These are phyloP conservation scores for Periglandula ipomoeae DNA, from an alignment of 2,329 filamentous ascomycete species.

Conservation along the genomic window DNA sequence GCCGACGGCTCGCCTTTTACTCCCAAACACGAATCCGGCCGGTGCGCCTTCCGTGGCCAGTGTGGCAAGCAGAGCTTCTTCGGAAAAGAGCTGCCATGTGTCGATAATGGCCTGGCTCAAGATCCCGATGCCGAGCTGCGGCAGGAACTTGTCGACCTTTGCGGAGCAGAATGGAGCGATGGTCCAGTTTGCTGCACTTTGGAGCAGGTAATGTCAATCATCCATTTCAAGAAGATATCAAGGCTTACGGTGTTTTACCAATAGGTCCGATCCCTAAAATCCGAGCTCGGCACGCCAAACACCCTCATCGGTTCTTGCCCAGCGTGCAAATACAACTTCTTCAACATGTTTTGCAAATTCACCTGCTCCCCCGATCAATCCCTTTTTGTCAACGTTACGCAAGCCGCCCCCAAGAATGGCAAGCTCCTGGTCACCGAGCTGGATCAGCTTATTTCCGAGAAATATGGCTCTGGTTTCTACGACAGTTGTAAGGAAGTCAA, in stretches of 20 bases:
- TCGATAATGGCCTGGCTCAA: slow-evolving; percentile 77
- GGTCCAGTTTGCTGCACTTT: slow-evolving; percentile 77
- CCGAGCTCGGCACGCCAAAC: slow-evolving; percentile 78
- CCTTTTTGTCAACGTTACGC: slow-evolving; percentile 86
- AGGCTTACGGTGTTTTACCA: neutral
- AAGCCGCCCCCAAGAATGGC: slow-evolving; percentile 51
- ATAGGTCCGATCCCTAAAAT: slow-evolving; percentile 69
- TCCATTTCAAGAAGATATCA: too few species aligned
- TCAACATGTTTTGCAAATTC: slow-evolving; percentile 95
- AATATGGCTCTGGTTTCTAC: slow-evolving; percentile 83
- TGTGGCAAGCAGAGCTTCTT: slow-evolving; percentile 90
- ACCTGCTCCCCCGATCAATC: slow-evolving; percentile 97
- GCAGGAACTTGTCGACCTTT: slow-evolving; percentile 72
- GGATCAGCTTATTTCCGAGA: slow-evolving; percentile 76
- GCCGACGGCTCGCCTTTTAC: slow-evolving; percentile 28
- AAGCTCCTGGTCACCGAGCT: slow-evolving; percentile 72
- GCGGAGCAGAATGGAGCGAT: slow-evolving; percentile 77
- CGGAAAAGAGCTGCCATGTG: slow-evolving; percentile 79
- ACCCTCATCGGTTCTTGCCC: slow-evolving; percentile 88
- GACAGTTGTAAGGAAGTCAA: slow-evolving; percentile 99
- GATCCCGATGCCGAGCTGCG: slow-evolving; percentile 64
- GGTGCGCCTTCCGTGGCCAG: slow-evolving; percentile 83
- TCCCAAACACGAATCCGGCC: slow-evolving; percentile 70
- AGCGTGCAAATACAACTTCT: slow-evolving; percentile 97
- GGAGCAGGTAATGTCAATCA: slow-evolving; percentile 53